These are phyloP conservation scores for Trichosanthes truncata DNA, from an alignment of 306 rosid species.

Conservation along the genomic window DNA sequence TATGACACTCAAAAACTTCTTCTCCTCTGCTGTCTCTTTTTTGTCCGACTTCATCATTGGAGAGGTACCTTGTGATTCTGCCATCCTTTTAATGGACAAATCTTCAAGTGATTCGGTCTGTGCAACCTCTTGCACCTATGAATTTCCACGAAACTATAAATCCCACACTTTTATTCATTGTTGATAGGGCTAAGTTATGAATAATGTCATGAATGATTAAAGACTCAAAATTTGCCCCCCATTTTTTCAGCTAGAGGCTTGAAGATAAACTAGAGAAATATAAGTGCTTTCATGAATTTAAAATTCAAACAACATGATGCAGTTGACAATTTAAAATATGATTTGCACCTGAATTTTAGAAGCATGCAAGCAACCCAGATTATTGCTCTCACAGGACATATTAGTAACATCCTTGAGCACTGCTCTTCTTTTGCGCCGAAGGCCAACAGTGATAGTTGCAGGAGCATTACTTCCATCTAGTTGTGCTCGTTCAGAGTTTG, in stretches of 20 bases:
- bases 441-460: background rate
- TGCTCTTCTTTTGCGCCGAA: constrained; percentile 1
- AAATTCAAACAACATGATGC: background rate
- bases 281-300: background rate
- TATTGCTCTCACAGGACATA: background rate
- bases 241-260: background rate
- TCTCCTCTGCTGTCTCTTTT: constrained; percentile 17
- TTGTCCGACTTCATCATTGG: constrained; percentile 16
- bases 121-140: background rate
- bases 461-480: background rate
- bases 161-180: background rate
- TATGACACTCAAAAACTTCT: constrained; percentile 11
- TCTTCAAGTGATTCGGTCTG: background rate
- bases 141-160: background rate
- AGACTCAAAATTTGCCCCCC: background rate
- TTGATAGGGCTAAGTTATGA: background rate
- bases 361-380: background rate
- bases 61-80: constrained; percentile 30
- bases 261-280: background rate
- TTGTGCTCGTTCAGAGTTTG: background rate
- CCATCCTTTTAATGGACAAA: background rate
- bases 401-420: constrained; percentile 10
- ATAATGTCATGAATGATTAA: background rate
- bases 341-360: constrained; percentile 1
- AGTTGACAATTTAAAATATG: background rate